phyloP scores from a whole-genome alignment of 148 eudicot genomes.

The Limonium bicolor region DNA sequence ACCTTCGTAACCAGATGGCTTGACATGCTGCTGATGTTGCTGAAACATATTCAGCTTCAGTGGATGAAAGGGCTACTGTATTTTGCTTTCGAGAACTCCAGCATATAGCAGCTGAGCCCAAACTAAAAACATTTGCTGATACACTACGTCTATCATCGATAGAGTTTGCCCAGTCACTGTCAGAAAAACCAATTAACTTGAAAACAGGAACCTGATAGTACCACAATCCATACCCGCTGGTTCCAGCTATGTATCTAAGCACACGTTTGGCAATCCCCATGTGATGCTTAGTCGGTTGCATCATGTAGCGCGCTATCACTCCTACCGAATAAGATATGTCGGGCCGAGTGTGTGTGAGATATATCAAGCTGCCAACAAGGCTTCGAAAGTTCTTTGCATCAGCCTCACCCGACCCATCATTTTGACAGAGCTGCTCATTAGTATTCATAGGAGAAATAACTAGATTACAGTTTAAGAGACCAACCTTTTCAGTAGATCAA shows the following conservation, averaged over 20 bases:
- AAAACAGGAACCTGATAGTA: not conserved
- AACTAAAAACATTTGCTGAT: not conserved
- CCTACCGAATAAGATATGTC: not conserved
- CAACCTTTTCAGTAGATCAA: no score
- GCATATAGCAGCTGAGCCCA: not conserved
- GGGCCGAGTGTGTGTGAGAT: not conserved
- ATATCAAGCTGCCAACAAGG: not conserved
- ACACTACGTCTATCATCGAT: not conserved
- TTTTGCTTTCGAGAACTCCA: not conserved
- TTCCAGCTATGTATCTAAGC: not conserved
- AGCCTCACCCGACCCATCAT: no score
- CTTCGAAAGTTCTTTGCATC: no score
- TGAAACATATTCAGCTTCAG: not conserved
- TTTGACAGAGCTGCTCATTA: no score
- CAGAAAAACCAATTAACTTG: not conserved
- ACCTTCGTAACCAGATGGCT: no score
- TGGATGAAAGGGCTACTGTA: not conserved
- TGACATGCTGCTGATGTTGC: no score
- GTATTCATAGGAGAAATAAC: no score
- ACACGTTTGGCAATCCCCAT: not conserved
- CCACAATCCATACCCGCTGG: not conserved
- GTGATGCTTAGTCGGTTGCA: not conserved
- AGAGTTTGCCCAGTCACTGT: not conserved
- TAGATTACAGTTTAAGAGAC: no score
- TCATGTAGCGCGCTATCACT: not conserved